These are phyloP conservation scores for Perkinsus olseni DNA, from an alignment of 169 alveolate species.

Conservation along the genomic window DNA sequence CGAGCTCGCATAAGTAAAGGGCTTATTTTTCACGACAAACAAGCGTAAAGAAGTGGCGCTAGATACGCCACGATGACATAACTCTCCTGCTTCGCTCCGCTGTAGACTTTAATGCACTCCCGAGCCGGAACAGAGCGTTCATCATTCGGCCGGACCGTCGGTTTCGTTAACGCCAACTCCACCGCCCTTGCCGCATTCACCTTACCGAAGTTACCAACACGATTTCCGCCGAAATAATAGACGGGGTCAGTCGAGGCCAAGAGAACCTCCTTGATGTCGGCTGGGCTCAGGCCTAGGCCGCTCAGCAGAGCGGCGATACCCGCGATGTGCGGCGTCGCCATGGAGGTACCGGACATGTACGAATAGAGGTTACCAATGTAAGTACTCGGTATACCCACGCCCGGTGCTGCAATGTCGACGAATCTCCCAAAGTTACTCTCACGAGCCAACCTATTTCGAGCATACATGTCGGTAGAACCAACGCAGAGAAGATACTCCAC, in stretches of 20 bases:
- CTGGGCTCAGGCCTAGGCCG: background rate
- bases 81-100: background rate
- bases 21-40: no score
- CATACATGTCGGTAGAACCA: slow-evolving; percentile 29
- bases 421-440: slow-evolving; percentile 30
- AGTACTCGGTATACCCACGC: slow-evolving; percentile 31
- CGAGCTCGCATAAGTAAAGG: no score
- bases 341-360: slow-evolving; percentile 29
- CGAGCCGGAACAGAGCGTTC: background rate
- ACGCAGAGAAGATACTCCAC: slow-evolving; percentile 28
- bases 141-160: background rate
- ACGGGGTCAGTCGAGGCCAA: background rate
- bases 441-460: slow-evolving; percentile 12
- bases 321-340: slow-evolving; percentile 36
- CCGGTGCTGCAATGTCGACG: slow-evolving; percentile 39
- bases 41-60: no score
- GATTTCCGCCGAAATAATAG: background rate
- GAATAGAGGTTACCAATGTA: slow-evolving; percentile 18
- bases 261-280: background rate
- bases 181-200: background rate
- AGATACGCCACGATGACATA: no score
- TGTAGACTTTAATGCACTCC: background rate
- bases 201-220: background rate
- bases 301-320: slow-evolving; percentile 11
- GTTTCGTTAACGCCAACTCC: background rate